A percentile compares a stretch with the other conserved stretches of the same genome.
phyloP scores from a whole-genome alignment of 129 eudicot species.

The Solidago caesia region DNA sequence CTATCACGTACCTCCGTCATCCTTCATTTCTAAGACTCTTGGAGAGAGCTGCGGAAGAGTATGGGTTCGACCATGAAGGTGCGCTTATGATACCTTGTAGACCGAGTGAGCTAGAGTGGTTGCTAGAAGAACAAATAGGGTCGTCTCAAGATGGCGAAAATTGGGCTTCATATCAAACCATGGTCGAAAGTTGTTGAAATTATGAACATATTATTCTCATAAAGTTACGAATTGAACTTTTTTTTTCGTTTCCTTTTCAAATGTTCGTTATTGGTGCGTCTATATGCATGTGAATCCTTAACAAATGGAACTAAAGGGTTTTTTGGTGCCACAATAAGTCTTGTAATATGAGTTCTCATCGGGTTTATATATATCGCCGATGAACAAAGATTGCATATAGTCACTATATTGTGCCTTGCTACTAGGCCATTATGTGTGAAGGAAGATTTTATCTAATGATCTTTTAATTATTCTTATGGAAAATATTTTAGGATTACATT shows the following conservation, averaged over 20 bases:
- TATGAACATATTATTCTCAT: conserved; percentile 4
- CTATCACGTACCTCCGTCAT: conserved; percentile 27
- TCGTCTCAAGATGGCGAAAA: conserved; percentile 20
- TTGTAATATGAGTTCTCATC: not conserved
- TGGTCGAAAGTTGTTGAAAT: conserved; percentile 37
- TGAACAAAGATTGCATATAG: not conserved
- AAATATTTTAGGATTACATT: too few species aligned
- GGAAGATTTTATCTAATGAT: too few species aligned
- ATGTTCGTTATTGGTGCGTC: conserved; percentile 5
- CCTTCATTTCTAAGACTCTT: conserved; percentile 36
- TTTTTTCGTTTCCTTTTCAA: not conserved
- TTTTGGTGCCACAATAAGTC: conserved; percentile 6
- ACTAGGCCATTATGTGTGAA: conserved; percentile 10
- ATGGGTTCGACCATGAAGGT: conserved; percentile 42
- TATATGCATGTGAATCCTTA: conserved; percentile 10
- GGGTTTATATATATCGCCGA: not conserved
- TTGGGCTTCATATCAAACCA: conserved; percentile 27
- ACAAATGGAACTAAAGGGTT: not conserved
- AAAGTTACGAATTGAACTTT: not conserved
- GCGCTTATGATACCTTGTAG: conserved; percentile 40
- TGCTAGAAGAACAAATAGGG: conserved; percentile 27
- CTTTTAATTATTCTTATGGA: too few species aligned
- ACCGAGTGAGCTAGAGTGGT: conserved; percentile 37
- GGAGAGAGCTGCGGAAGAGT: conserved; percentile 45
- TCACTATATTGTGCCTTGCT: conserved; percentile 13